phyloP scores from a whole-genome alignment of 2,329 filamentous ascomycete species.

The Lasiodiplodia theobromae region DNA sequence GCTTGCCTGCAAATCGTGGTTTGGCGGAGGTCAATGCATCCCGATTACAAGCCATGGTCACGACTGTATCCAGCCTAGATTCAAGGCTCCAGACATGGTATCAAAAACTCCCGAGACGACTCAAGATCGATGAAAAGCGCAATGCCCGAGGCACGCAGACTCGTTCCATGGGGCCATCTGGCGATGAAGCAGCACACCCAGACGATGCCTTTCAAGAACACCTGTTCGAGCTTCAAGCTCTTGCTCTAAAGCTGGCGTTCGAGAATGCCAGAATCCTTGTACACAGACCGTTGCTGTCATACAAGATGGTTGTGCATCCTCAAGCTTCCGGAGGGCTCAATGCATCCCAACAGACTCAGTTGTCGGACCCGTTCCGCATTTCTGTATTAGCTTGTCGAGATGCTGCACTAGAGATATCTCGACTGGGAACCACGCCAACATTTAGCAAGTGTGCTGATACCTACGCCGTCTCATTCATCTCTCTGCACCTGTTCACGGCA shows the following conservation, averaged over 20 bases:
- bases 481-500: slow-evolving; percentile 14
- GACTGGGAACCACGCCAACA: not conserved
- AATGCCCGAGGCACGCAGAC: no score
- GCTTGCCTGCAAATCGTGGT: not conserved
- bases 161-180: no score
- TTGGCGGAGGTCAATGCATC: not conserved
- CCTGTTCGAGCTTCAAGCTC: slow-evolving; percentile 15
- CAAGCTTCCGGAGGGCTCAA: not conserved
- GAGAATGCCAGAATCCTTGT: slow-evolving; percentile 8
- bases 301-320: not conserved
- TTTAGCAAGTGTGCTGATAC: not conserved
- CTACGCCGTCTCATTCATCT: slow-evolving; percentile 5
- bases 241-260: slow-evolving; percentile 7
- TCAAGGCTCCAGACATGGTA: slow-evolving; percentile 1
- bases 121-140: not conserved
- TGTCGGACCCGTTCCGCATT: not conserved
- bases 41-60: not conserved
- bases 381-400: not conserved
- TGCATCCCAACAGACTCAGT: not conserved
- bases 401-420: not conserved
- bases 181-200: not conserved
- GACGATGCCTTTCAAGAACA: not conserved
- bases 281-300: slow-evolving; percentile 4
- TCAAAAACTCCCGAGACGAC: not conserved
- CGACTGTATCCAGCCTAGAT: not conserved